A percentile compares a stretch with the other conserved stretches of the same genome.
Evolutionary conservation across 2,329 filamentous ascomycete genomes (phyloP).

Genomic region (Tolypocladium album): DNA sequence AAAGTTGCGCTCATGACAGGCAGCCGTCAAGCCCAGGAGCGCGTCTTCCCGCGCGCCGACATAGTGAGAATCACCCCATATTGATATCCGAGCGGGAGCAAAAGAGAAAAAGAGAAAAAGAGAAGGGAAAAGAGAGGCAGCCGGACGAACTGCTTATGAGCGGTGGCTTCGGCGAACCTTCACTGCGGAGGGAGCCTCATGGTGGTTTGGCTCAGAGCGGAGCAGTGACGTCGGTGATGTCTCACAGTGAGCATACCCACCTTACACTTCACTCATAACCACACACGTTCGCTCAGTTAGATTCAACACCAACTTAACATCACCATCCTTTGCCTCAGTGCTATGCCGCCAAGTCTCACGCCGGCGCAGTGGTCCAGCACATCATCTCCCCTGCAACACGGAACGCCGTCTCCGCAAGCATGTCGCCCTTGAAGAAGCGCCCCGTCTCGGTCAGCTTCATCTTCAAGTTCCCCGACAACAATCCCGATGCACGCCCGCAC

Average conservation of each 20-base stretch:
- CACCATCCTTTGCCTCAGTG: not conserved
- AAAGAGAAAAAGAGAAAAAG: too few relatives aligned
- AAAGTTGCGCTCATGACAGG: not conserved
- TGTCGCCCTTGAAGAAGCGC: slow-evolving; percentile 13
- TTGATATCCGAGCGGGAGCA: too few relatives aligned
- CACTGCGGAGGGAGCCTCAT: not conserved
- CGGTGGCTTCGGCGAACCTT: not conserved
- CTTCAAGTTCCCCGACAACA: slow-evolving; percentile 29
- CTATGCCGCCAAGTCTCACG: not conserved
- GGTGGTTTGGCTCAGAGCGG: not conserved
- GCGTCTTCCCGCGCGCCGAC: too few relatives aligned
- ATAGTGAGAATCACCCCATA: too few relatives aligned
- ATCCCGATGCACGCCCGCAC: slow-evolving; percentile 24
- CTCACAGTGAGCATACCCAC: not conserved
- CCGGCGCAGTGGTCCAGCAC: not conserved
- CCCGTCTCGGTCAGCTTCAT: slow-evolving; percentile 40
- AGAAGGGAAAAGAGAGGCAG: not conserved
- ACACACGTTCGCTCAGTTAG: not conserved
- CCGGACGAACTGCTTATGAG: not conserved
- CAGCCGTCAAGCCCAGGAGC: not conserved
- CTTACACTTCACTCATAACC: not conserved
- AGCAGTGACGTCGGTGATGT: not conserved
- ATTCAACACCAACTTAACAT: not conserved
- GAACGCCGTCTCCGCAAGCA: not conserved
- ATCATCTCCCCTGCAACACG: not conserved